Percentiles rank a stretch among this genome's conserved stretches.
Evolutionary conservation across 2,329 filamentous ascomycete genomes (phyloP).

Genomic region (Pyricularia grisea): DNA sequence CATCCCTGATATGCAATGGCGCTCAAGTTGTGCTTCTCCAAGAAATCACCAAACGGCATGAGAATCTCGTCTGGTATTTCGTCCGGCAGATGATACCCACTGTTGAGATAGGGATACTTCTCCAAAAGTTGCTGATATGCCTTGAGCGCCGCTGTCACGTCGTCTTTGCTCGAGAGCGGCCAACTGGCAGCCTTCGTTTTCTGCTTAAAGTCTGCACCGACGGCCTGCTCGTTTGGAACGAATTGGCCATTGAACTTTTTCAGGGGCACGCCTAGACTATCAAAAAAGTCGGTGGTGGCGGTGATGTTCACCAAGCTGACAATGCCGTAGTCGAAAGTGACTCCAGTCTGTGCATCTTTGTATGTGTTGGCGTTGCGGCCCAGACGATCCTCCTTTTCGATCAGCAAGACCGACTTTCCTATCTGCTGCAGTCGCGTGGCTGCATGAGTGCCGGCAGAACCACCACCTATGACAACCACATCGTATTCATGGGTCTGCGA

Average conservation of each 20-base stretch:
- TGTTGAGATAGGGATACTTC: conserved; percentile 5
- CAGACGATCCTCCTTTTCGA: conserved; percentile 9
- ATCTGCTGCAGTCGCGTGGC: conserved; percentile 10
- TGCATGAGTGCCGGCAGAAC: conserved; percentile 11
- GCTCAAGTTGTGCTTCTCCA: conserved; percentile 31
- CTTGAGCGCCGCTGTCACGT: background rate
- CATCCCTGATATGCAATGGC: conserved; percentile 26
- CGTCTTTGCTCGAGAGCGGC: background rate
- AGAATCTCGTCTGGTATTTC: conserved; percentile 34
- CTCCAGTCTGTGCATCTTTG: conserved; percentile 22
- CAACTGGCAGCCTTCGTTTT: background rate
- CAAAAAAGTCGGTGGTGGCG: conserved; percentile 26
- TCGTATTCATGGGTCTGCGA: conserved; percentile 2
- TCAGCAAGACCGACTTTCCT: conserved; percentile 11
- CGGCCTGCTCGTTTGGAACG: background rate
- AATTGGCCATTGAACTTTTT: background rate
- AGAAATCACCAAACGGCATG: conserved; percentile 33
- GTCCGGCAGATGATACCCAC: conserved; percentile 23
- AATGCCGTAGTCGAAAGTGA: conserved; percentile 22
- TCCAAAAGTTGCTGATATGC: background rate
- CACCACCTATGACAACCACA: conserved; percentile 13
- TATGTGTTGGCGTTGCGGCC: conserved; percentile 36
- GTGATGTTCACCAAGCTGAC: conserved; percentile 22
- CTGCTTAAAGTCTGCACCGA: background rate
- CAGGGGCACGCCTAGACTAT: background rate